Percentiles rank a stretch among this genome's conserved stretches.
These are phyloP conservation scores for Populus ilicifolia DNA, from an alignment of 345 rosid species.

Conservation along the genomic window DNA sequence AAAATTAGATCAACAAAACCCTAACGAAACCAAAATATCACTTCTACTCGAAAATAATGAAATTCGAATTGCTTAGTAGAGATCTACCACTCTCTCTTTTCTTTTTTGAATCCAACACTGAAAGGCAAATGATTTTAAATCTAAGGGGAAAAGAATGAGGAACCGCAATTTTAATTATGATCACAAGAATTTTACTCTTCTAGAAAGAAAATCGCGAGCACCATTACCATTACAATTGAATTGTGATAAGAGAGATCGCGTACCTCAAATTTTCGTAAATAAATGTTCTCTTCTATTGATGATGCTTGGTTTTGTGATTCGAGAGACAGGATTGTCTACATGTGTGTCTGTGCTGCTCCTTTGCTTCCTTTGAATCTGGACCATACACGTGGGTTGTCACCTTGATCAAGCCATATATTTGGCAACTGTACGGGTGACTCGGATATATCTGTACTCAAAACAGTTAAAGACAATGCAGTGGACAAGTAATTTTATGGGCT, in stretches of 20 bases:
- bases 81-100: too few relatives aligned
- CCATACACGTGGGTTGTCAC: not conserved
- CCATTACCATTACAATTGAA: not conserved
- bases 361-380: not conserved
- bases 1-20: too few relatives aligned
- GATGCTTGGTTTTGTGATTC: conserved; percentile 10
- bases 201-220: not conserved
- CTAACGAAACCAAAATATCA: not conserved
- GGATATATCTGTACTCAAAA: too few relatives aligned
- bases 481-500: too few relatives aligned
- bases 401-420: not conserved
- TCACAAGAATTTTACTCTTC: not conserved
- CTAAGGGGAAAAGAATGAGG: not conserved
- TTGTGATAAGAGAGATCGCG: not conserved
- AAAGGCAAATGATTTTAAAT: too few relatives aligned
- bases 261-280: not conserved
- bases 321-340: conserved; percentile 1
- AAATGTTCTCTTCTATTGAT: not conserved
- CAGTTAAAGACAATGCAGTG: too few relatives aligned
- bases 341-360: not conserved
- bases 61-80: not conserved
- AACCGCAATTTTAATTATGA: not conserved
- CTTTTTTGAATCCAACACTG: not conserved
- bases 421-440: not conserved
- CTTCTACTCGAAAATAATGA: not conserved